These are phyloP conservation scores for Asterophora parasitica DNA, from an alignment of 768 basidiomycete genomes.

Conservation along the genomic window DNA sequence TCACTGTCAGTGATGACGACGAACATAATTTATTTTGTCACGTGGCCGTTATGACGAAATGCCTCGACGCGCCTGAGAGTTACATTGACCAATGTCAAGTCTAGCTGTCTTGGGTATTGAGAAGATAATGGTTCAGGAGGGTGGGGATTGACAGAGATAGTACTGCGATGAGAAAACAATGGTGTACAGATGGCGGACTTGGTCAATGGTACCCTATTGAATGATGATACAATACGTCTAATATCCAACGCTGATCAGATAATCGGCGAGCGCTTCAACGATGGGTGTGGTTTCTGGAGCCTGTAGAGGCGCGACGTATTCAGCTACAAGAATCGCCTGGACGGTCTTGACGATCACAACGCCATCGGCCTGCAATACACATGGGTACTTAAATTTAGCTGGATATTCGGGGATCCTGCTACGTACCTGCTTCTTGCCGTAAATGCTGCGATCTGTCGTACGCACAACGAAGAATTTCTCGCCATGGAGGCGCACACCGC, in stretches of 20 bases:
- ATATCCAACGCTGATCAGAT: slow-evolving; percentile 58
- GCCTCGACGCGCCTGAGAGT: neutral
- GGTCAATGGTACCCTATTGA: neutral
- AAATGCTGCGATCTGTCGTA: slow-evolving; percentile 48
- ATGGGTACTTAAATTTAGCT: neutral
- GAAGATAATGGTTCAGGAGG: neutral
- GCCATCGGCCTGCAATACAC: slow-evolving; percentile 58
- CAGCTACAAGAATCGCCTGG: slow-evolving; percentile 79
- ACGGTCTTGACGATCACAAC: slow-evolving; percentile 73
- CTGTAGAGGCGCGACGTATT: slow-evolving; percentile 63
- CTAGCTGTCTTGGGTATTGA: neutral
- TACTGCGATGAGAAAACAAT: neutral
- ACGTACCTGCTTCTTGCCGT: slow-evolving; percentile 76
- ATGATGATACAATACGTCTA: slow-evolving; percentile 27
- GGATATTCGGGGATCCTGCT: neutral
- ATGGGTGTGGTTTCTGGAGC: slow-evolving; percentile 60
- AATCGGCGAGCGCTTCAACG: slow-evolving; percentile 72
- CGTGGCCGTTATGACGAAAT: slow-evolving; percentile 6
- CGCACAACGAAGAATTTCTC: slow-evolving; percentile 72
- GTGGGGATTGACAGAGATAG: slow-evolving; percentile 2
- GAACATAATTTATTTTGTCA: slow-evolving; percentile 3
- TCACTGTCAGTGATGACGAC: no score
- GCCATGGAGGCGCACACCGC: slow-evolving; percentile 60
- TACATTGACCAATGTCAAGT: neutral
- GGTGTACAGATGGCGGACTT: slow-evolving; percentile 14